Evolutionary conservation across 2,329 filamentous ascomycete genomes (phyloP).

Genomic region (Pyricularia sp.): DNA sequence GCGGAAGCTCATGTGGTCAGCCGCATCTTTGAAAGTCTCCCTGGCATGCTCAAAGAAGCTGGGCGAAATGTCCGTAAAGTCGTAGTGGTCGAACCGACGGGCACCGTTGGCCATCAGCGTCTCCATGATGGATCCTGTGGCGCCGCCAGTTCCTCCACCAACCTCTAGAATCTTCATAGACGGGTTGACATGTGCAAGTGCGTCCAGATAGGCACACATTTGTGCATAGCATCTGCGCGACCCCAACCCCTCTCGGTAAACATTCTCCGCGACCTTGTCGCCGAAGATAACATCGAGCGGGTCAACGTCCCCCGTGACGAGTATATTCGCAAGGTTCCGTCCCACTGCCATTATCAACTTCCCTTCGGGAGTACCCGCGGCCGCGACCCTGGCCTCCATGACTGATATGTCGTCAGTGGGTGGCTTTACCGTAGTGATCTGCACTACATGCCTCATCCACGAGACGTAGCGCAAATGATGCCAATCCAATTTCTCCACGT

Average conservation of each 20-base stretch:
- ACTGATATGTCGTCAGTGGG: not conserved
- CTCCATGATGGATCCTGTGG: slow-evolving; percentile 11
- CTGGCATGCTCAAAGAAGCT: slow-evolving; percentile 19
- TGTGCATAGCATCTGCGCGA: slow-evolving; percentile 8
- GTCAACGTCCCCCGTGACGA: slow-evolving; percentile 9
- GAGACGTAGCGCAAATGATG: slow-evolving; percentile 7
- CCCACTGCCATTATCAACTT: slow-evolving; percentile 12
- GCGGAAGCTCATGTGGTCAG: slow-evolving; percentile 15
- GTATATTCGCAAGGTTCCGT: slow-evolving; percentile 11
- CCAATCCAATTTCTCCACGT: slow-evolving; percentile 6
- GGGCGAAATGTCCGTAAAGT: slow-evolving; percentile 10
- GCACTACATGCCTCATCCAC: slow-evolving; percentile 8
- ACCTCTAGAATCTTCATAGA: slow-evolving; percentile 22
- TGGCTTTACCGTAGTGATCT: not conserved
- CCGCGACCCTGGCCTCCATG: slow-evolving; percentile 1
- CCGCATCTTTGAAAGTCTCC: slow-evolving; percentile 13
- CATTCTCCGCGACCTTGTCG: slow-evolving; percentile 10
- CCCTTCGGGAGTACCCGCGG: slow-evolving; percentile 9
- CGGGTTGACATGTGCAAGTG: slow-evolving; percentile 12
- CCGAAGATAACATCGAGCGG: slow-evolving; percentile 15
- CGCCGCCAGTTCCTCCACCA: slow-evolving; percentile 16
- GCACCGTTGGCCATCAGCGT: slow-evolving; percentile 9
- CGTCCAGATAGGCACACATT: slow-evolving; percentile 11
- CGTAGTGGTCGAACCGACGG: slow-evolving; percentile 11
- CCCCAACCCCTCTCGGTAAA: slow-evolving; percentile 13